Percentiles rank a stretch among this genome's conserved stretches.
phyloP scores from a whole-genome alignment of 1,284 basidiomycete species.

The Farysia itapuensis region DNA sequence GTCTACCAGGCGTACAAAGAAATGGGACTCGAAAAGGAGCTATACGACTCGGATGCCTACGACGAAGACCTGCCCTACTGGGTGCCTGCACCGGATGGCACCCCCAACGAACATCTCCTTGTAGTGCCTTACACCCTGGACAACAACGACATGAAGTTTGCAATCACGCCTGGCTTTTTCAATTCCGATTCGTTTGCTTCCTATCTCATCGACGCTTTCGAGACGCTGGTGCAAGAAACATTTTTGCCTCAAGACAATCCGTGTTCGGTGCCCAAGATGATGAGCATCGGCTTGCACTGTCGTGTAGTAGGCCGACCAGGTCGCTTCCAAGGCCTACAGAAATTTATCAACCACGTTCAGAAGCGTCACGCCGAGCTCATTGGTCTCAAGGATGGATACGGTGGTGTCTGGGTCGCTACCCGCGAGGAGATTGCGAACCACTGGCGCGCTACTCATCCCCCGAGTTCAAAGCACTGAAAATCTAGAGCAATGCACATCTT shows the following conservation, averaged over 20 bases:
- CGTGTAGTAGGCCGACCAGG: slow-evolving; percentile 62
- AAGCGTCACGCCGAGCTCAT: slow-evolving; percentile 39
- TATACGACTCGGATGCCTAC: slow-evolving; percentile 57
- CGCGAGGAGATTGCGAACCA: slow-evolving; percentile 61
- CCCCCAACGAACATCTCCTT: slow-evolving; percentile 49
- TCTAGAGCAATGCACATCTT: background rate
- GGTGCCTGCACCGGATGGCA: slow-evolving; percentile 52
- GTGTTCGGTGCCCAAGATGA: slow-evolving; percentile 60
- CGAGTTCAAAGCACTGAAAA: too few species aligned
- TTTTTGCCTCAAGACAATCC: slow-evolving; percentile 22
- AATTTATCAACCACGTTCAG: slow-evolving; percentile 60
- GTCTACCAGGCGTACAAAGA: slow-evolving; percentile 56
- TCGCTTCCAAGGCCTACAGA: slow-evolving; percentile 59
- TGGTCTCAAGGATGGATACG: slow-evolving; percentile 15
- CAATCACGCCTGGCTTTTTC: slow-evolving; percentile 59
- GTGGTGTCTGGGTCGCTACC: slow-evolving; percentile 61
- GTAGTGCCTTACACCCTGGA: slow-evolving; percentile 61
- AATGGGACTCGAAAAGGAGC: slow-evolving; percentile 36
- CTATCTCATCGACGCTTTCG: slow-evolving; percentile 61
- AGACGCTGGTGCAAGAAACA: slow-evolving; percentile 60
- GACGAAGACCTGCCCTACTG: slow-evolving; percentile 62
- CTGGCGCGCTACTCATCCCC: slow-evolving; percentile 57
- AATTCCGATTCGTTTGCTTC: slow-evolving; percentile 59
- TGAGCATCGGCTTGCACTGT: slow-evolving; percentile 61
- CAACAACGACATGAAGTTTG: slow-evolving; percentile 61